phyloP scores from a whole-genome alignment of 345 rosid genomes.

The Anacardium occidentale region DNA sequence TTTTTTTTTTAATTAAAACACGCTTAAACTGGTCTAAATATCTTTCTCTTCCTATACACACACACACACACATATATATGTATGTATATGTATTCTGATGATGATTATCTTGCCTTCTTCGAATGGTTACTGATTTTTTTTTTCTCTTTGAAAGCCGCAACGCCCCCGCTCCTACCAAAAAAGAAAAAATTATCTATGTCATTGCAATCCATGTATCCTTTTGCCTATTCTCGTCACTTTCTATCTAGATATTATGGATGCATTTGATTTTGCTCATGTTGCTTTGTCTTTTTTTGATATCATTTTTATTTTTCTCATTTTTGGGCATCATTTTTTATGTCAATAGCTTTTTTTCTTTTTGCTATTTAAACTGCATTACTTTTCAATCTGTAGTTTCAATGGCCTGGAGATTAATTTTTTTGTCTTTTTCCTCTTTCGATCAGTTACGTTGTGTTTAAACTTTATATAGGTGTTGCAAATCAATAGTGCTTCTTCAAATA shows the following conservation, averaged over 20 bases:
- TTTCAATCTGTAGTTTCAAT: not conserved
- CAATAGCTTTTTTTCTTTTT: not conserved
- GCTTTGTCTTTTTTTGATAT: not conserved
- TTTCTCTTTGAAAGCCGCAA: too few species aligned
- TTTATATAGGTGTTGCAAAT: not conserved
- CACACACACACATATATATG: too few species aligned
- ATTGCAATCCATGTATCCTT: not conserved
- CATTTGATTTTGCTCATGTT: not conserved
- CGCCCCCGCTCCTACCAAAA: too few species aligned
- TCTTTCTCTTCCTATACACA: too few species aligned
- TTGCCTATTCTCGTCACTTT: not conserved
- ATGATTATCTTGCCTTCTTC: constrained; percentile 1
- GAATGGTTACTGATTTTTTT: not conserved
- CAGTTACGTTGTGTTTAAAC: not conserved
- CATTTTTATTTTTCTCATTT: not conserved
- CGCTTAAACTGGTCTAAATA: constrained; percentile 1
- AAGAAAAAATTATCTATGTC: not conserved
- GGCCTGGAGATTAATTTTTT: constrained; percentile 13
- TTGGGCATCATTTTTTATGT: not conserved
- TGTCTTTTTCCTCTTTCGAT: not conserved
- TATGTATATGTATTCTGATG: not conserved
- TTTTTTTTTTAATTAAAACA: not conserved
- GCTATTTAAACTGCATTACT: not conserved
- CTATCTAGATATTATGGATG: constrained; percentile 10
- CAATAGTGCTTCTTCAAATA: not conserved